phyloP scores from a whole-genome alignment of 2,329 filamentous ascomycete species.

The Aureobasidium vineae region DNA sequence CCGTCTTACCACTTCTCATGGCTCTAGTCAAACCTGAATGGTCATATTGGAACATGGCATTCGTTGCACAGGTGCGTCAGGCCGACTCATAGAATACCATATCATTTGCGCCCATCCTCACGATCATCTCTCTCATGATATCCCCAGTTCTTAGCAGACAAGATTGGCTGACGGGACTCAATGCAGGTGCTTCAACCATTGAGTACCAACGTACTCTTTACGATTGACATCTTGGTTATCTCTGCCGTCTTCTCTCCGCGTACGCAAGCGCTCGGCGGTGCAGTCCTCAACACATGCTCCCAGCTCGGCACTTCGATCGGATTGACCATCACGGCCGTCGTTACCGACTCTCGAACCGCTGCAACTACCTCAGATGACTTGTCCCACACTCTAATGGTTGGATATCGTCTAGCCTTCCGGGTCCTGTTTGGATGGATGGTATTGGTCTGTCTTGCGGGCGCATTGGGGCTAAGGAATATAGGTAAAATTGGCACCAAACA shows the following conservation, averaged over 20 bases:
- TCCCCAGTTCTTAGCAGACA: too few relatives aligned
- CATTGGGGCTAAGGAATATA: not conserved
- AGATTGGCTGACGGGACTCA: conserved; percentile 30
- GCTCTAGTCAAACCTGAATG: conserved; percentile 50
- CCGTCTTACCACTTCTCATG: conserved; percentile 55
- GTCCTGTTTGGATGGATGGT: conserved; percentile 41
- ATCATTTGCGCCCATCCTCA: too few relatives aligned
- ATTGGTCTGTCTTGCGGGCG: not conserved
- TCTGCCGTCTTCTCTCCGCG: conserved; percentile 43
- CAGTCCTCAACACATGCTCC: conserved; percentile 47
- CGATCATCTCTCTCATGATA: too few relatives aligned
- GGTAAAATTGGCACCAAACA: conserved; percentile 3
- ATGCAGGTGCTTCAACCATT: not conserved
- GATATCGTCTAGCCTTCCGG: conserved; percentile 47
- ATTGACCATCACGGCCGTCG: conserved; percentile 42
- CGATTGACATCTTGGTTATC: conserved; percentile 45
- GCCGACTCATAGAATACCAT: conserved; percentile 32
- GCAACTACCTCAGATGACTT: conserved; percentile 33
- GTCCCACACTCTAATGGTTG: conserved; percentile 41
- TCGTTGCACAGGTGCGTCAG: conserved; percentile 41
- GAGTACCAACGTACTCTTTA: conserved; percentile 46
- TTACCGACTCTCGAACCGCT: conserved; percentile 37
- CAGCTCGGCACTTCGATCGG: conserved; percentile 46
- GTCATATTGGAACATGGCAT: conserved; percentile 49
- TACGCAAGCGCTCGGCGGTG: conserved; percentile 47